These are phyloP conservation scores for Nigrograna mackinnonii DNA, from an alignment of 2,329 filamentous ascomycete genomes.

Conservation along the genomic window DNA sequence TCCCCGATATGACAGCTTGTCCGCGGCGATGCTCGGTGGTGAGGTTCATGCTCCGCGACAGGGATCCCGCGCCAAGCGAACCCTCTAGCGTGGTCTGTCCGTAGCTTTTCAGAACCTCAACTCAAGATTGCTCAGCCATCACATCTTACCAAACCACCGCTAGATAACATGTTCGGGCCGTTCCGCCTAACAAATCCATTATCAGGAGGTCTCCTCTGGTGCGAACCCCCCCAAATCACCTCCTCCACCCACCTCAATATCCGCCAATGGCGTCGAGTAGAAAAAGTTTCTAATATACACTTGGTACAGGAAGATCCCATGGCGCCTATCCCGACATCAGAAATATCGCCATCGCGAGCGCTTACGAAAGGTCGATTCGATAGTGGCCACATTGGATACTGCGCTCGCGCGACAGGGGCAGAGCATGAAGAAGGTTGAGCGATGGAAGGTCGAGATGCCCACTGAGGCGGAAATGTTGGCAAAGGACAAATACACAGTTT, in stretches of 20 bases:
- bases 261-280: background rate
- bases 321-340: conserved; percentile 89
- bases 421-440: conserved; percentile 74
- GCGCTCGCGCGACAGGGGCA: conserved; percentile 75
- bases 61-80: conserved; percentile 25
- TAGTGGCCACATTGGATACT: conserved; percentile 81
- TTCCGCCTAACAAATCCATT: conserved; percentile 44
- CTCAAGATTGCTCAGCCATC: conserved; percentile 11
- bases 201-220: conserved; percentile 44
- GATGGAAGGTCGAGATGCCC: conserved; percentile 96
- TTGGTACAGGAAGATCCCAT: conserved; percentile 85
- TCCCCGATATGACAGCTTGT: no score
- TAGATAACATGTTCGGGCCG: conserved; percentile 46
- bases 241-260: background rate
- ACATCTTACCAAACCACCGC: conserved; percentile 16
- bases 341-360: conserved; percentile 71
- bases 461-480: conserved; percentile 94
- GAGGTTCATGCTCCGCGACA: conserved; percentile 6
- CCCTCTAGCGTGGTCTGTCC: conserved; percentile 23
- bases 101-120: conserved; percentile 25
- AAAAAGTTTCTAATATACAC: conserved; percentile 18
- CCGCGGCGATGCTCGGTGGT: conserved; percentile 14
- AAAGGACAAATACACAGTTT: conserved; percentile 96
- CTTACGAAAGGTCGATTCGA: conserved; percentile 70
- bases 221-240: conserved; percentile 4